phyloP scores from a whole-genome alignment of 1,284 basidiomycete species.

The Sporisorium iseilematis-ciliati region DNA sequence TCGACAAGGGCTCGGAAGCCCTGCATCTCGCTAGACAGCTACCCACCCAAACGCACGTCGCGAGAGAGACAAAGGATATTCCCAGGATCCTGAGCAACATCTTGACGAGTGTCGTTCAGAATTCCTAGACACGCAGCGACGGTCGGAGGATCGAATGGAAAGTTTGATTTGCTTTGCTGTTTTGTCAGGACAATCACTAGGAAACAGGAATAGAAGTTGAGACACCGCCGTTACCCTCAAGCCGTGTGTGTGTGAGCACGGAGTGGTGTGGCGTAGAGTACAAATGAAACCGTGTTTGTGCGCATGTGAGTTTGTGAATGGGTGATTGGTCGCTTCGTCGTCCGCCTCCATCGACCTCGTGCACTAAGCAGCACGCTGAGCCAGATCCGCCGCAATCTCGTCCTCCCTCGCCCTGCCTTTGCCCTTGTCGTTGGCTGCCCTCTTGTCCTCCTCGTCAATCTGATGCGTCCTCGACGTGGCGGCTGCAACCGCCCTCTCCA shows the following conservation, averaged over 20 bases:
- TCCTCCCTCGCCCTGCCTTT: slow-evolving; percentile 34
- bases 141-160: not conserved
- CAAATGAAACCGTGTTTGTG: not conserved
- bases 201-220: not conserved
- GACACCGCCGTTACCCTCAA: not conserved
- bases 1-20: slow-evolving; percentile 63
- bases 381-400: slow-evolving; percentile 22
- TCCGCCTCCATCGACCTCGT: too few species aligned
- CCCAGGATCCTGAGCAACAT: slow-evolving; percentile 63
- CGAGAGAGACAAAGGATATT: slow-evolving; percentile 59
- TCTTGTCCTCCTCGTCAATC: slow-evolving; percentile 33
- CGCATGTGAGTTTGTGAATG: not conserved
- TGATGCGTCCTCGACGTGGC: slow-evolving; percentile 24
- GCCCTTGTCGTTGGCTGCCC: slow-evolving; percentile 9
- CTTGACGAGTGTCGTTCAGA: slow-evolving; percentile 59
- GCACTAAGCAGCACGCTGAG: slow-evolving; percentile 11
- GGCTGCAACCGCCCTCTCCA: slow-evolving; percentile 22
- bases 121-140: slow-evolving; percentile 11
- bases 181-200: not conserved
- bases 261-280: not conserved
- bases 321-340: not conserved
- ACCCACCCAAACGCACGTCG: slow-evolving; percentile 63
- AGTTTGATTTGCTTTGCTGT: slow-evolving; percentile 2
- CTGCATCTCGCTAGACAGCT: slow-evolving; percentile 50
- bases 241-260: too few species aligned